phyloP scores from a whole-genome alignment of 345 rosid species.

The Lepidium aucheri region DNA sequence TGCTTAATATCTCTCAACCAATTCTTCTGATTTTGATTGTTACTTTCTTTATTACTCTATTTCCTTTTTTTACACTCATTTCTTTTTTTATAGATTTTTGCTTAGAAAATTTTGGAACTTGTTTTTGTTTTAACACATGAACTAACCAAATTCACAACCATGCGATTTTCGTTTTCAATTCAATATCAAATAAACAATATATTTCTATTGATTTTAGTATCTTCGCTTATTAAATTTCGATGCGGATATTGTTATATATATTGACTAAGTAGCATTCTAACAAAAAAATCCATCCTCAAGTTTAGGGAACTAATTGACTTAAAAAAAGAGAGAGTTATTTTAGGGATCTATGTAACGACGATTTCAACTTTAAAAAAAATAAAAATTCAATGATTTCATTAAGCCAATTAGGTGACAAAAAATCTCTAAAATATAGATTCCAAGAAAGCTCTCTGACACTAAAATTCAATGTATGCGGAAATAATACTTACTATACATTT shows the following conservation, averaged over 20 bases:
- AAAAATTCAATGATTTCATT: no score
- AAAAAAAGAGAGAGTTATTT: neutral
- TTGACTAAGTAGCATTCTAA: conserved; percentile 9
- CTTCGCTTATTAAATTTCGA: neutral
- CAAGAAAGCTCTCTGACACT: no score
- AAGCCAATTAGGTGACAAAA: no score
- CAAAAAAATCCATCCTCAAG: conserved; percentile 2
- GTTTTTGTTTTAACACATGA: conserved; percentile 15
- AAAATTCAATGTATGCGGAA: no score
- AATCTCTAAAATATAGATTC: no score
- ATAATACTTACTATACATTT: no score
- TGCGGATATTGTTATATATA: neutral
- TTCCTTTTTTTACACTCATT: neutral
- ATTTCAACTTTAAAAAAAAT: no score
- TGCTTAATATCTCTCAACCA: conserved; percentile 1
- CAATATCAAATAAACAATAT: neutral
- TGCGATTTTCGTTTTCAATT: conserved; percentile 13
- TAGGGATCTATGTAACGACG: neutral
- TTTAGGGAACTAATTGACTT: conserved; percentile 16
- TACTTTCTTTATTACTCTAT: neutral
- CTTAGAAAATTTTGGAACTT: neutral
- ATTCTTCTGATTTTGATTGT: neutral
- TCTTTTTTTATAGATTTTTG: no score
- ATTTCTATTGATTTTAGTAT: conserved; percentile 2
- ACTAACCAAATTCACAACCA: conserved; percentile 18